phyloP scores from a whole-genome alignment of 2,329 filamentous ascomycete species.

The Periconia macrospinosa region DNA sequence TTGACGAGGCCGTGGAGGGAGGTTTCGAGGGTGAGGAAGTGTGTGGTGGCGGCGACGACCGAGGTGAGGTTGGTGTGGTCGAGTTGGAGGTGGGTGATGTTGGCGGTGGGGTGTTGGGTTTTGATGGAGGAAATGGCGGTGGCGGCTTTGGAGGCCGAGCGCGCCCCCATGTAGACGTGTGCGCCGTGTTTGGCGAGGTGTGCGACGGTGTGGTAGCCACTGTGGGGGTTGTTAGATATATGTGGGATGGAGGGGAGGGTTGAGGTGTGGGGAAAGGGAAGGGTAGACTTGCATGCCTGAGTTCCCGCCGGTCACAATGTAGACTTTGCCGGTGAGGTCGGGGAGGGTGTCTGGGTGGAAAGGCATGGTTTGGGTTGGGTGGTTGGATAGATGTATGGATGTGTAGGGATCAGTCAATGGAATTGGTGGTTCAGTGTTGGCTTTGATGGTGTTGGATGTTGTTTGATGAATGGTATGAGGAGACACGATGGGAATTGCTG shows the following conservation, averaged over 20 bases:
- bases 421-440: neutral
- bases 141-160: conserved; percentile 14
- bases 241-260: neutral
- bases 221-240: conserved; percentile 7
- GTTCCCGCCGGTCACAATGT: conserved; percentile 11
- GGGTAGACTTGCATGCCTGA: conserved; percentile 12
- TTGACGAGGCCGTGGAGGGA: conserved; percentile 45
- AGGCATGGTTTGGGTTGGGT: conserved; percentile 1
- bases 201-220: conserved; percentile 18
- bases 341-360: conserved; percentile 14
- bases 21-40: conserved; percentile 20
- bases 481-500: too few species aligned
- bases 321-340: conserved; percentile 8
- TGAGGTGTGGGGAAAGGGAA: too few species aligned
- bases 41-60: conserved; percentile 36
- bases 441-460: neutral
- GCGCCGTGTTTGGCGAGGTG: conserved; percentile 17
- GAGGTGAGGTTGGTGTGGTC: conserved; percentile 39
- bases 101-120: conserved; percentile 30
- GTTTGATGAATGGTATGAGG: neutral
- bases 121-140: conserved; percentile 38
- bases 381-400: neutral
- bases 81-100: conserved; percentile 28
- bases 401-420: neutral
- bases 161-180: conserved; percentile 38